phyloP scores from a whole-genome alignment of 129 eudicot genomes.

The Helichrysum umbraculigerum region DNA sequence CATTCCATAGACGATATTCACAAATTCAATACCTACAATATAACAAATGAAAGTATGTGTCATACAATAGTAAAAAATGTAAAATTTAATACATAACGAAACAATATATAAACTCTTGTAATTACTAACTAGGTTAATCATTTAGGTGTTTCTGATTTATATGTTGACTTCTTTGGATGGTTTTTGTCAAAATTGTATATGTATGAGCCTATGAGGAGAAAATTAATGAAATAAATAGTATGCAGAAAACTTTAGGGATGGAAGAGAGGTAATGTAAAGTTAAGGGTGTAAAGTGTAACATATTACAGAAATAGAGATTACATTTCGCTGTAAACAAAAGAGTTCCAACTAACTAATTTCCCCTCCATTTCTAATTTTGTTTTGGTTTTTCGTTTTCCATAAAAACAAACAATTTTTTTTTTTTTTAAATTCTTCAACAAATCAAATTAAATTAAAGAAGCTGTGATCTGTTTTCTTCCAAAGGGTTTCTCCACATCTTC shows the following conservation, averaged over 20 bases:
- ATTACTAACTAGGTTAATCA: too few relatives aligned
- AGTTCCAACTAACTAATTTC: constrained; percentile 54
- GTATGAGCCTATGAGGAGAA: too few relatives aligned
- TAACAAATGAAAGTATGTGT: too few relatives aligned
- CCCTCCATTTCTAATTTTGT: constrained; percentile 46
- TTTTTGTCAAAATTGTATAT: too few relatives aligned
- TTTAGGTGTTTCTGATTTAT: too few relatives aligned
- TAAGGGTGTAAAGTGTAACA: constrained; percentile 13
- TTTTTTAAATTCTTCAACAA: neutral
- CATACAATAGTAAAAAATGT: too few relatives aligned
- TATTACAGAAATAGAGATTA: neutral
- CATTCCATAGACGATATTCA: too few relatives aligned
- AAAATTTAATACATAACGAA: too few relatives aligned
- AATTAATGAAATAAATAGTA: neutral
- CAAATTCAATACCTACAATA: too few relatives aligned
- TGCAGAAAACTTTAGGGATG: neutral
- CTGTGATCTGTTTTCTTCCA: constrained; percentile 13
- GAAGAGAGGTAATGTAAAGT: neutral
- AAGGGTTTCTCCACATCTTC: constrained; percentile 31
- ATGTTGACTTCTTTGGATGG: too few relatives aligned
- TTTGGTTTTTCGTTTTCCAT: constrained; percentile 20
- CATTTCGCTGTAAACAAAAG: constrained; percentile 6
- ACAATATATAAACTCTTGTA: too few relatives aligned
- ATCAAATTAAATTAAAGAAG: constrained; percentile 6
- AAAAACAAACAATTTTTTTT: constrained; percentile 19